Conservation (phyloP, 768 basidiomycete species). For the Mycena vulgaris region DNA sequence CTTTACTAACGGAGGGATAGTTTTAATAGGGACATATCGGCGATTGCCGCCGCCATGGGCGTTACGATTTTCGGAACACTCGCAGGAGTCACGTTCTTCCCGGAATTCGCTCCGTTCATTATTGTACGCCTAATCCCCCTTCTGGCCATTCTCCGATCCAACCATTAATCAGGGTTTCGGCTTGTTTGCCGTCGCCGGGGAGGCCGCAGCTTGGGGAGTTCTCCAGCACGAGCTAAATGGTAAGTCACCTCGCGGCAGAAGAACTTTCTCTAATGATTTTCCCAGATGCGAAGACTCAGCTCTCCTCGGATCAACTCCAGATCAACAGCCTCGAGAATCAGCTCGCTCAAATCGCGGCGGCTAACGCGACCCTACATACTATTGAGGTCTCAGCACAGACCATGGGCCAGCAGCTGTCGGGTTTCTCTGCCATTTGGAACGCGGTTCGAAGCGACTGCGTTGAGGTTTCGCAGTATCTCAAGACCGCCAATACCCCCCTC, state of each 20-base stretch:
- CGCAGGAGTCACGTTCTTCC: background rate
- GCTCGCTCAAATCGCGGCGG: background rate
- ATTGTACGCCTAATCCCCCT: background rate
- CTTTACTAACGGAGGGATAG: background rate
- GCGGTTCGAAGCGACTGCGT: conserved; percentile 15
- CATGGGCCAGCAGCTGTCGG: conserved; percentile 1
- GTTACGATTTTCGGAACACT: background rate
- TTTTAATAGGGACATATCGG: background rate
- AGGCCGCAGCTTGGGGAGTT: background rate
- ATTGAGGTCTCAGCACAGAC: background rate
- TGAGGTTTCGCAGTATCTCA: background rate
- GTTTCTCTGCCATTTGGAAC: conserved; percentile 4
- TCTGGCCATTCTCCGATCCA: background rate
- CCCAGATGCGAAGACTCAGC: background rate
- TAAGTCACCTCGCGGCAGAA: background rate
- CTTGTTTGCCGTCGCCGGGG: conserved; percentile 1
- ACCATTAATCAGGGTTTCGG: background rate
- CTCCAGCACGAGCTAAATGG: background rate
- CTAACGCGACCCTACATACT: background rate
- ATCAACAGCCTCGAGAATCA: background rate
- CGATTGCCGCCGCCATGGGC: background rate
- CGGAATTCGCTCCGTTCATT: background rate
- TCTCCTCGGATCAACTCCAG: background rate
- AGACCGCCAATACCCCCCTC: background rate
- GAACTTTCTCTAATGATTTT: background rate